These are phyloP conservation scores for Neurospora sp. DNA, from an alignment of 495 filamentous ascomycete genomes.

Conservation along the genomic window DNA sequence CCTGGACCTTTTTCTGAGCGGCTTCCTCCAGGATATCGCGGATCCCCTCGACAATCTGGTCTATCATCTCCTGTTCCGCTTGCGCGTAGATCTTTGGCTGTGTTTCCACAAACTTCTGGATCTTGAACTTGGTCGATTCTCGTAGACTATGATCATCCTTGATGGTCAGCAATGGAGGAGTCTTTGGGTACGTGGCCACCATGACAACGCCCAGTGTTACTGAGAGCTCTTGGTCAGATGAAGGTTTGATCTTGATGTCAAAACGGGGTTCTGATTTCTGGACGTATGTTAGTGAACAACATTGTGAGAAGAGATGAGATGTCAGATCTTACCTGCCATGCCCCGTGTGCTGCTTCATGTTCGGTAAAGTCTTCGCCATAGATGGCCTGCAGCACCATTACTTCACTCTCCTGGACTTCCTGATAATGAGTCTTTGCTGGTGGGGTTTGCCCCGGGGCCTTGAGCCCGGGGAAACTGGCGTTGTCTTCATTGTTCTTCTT, in stretches of 20 bases:
- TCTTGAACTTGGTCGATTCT: slow-evolving; percentile 52
- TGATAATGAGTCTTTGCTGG: slow-evolving; percentile 55
- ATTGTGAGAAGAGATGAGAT: neutral
- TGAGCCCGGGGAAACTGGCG: slow-evolving; percentile 33
- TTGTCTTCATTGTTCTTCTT: slow-evolving; percentile 24
- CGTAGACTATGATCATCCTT: slow-evolving; percentile 51
- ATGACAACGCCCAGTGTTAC: slow-evolving; percentile 60
- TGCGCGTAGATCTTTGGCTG: slow-evolving; percentile 55
- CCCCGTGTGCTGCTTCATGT: slow-evolving; percentile 57
- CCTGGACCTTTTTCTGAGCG: slow-evolving; percentile 58
- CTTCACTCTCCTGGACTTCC: slow-evolving; percentile 77
- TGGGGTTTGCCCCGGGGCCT: slow-evolving; percentile 23
- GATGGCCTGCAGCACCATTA: slow-evolving; percentile 78
- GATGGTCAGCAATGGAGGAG: slow-evolving; percentile 62
- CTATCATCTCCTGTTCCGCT: slow-evolving; percentile 69
- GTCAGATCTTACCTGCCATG: slow-evolving; percentile 64
- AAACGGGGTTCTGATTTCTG: slow-evolving; percentile 72
- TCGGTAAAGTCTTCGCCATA: slow-evolving; percentile 85
- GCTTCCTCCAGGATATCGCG: slow-evolving; percentile 85
- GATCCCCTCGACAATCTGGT: slow-evolving; percentile 70
- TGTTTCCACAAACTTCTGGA: slow-evolving; percentile 57
- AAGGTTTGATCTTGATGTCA: slow-evolving; percentile 64
- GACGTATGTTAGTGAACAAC: slow-evolving; percentile 14
- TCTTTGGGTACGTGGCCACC: slow-evolving; percentile 89
- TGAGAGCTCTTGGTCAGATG: slow-evolving; percentile 53